Evolutionary conservation across 441 rosid species (phyloP).

Genomic region (Pelargonium citronellum): DNA sequence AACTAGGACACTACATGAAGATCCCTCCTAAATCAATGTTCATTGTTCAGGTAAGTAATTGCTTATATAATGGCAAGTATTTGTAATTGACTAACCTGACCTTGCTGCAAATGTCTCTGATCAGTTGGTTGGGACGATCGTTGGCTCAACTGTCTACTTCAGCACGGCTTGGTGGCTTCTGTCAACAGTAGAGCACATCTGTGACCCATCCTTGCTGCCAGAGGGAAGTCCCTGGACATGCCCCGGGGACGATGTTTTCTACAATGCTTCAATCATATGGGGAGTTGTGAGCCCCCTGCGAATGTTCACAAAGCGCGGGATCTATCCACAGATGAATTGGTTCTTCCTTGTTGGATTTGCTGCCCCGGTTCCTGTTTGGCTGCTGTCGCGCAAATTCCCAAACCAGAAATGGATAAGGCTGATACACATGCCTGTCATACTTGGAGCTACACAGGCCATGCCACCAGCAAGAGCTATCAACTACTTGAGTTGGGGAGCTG

Average conservation of each 20-base stretch:
- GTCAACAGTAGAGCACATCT: constrained; percentile 3
- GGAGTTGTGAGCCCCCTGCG: constrained; percentile 1
- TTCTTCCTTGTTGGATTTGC: not conserved
- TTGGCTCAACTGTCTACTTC: constrained; percentile 2
- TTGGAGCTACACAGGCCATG: not conserved
- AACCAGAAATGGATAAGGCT: not conserved
- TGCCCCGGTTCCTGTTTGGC: not conserved
- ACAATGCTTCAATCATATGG: not conserved
- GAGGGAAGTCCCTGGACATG: constrained; percentile 2
- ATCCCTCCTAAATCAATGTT: constrained; percentile 26
- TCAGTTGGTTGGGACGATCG: not conserved
- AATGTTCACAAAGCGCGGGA: not conserved
- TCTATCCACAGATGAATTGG: not conserved
- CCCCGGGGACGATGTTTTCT: not conserved
- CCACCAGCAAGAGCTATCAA: not conserved
- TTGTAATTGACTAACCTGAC: no score
- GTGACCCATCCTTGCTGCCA: not conserved
- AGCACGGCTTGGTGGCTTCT: constrained; percentile 1
- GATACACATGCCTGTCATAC: not conserved
- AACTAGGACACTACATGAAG: constrained; percentile 24
- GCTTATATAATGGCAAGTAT: no score
- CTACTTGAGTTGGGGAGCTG: not conserved
- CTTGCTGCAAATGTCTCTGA: not conserved
- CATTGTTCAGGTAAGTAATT: constrained; percentile 3
- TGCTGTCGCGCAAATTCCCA: not conserved